Conservation (phyloP, 345 rosid species). For the Ceriops tagal region DNA sequence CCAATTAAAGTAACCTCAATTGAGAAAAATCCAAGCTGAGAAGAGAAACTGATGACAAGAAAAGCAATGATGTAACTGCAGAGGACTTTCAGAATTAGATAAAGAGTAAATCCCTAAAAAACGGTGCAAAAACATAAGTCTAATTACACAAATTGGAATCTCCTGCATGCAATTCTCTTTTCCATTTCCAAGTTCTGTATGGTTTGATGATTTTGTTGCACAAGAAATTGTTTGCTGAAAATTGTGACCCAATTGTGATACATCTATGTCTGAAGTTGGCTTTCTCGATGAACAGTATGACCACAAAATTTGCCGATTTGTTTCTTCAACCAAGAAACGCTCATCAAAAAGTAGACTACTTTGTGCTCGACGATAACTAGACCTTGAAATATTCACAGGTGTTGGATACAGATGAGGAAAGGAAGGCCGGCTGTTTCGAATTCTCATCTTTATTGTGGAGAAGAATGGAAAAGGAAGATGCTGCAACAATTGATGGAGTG, state of each 20-base stretch:
- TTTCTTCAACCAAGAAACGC: constrained; percentile 30
- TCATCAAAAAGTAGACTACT: constrained; percentile 4
- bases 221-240: neutral
- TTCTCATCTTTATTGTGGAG: constrained; percentile 19
- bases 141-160: constrained; percentile 16
- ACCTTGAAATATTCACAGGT: constrained; percentile 8
- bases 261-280: neutral
- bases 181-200: constrained; percentile 5
- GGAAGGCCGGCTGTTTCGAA: constrained; percentile 25
- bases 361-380: neutral
- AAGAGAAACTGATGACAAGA: neutral
- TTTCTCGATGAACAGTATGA: constrained; percentile 12
- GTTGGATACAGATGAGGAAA: constrained; percentile 14
- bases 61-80: neutral
- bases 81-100: neutral
- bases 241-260: neutral
- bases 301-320: constrained; percentile 25
- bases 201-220: constrained; percentile 3
- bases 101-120: constrained; percentile 1
- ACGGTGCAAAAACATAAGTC: neutral
- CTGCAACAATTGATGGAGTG: neutral
- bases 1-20: neutral
- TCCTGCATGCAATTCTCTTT: constrained; percentile 6
- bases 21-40: neutral
- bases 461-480: constrained; percentile 2